phyloP scores from a whole-genome alignment of 2,329 filamentous ascomycete species.

The Sporothrix sp. region DNA sequence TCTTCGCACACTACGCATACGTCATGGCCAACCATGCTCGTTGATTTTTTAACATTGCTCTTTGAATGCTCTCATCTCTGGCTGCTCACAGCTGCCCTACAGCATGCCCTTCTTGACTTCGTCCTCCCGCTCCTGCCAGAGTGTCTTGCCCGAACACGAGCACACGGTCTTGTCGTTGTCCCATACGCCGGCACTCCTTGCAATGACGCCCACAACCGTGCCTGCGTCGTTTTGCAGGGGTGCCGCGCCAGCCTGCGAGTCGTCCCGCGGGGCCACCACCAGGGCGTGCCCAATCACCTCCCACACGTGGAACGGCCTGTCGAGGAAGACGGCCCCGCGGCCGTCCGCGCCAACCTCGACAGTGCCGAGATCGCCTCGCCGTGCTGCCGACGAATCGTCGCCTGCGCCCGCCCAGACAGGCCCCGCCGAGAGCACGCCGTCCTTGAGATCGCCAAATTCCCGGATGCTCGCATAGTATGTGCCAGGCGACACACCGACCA shows the following conservation, averaged over 20 bases:
- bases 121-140: constrained; percentile 94
- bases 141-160: constrained; percentile 92
- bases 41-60: not conserved
- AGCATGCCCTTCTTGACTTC: constrained; percentile 86
- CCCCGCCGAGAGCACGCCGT: constrained; percentile 73
- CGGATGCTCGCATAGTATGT: constrained; percentile 77
- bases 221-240: constrained; percentile 63
- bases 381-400: constrained; percentile 27
- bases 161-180: constrained; percentile 98
- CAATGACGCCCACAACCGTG: constrained; percentile 87
- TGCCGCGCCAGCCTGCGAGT: constrained; percentile 40
- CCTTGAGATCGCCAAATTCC: constrained; percentile 75
- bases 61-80: not conserved
- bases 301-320: constrained; percentile 80
- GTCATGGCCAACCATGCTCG: too few species aligned
- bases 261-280: constrained; percentile 62
- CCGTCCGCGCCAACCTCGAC: constrained; percentile 68
- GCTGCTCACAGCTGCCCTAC: constrained; percentile 29
- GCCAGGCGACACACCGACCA: constrained; percentile 72
- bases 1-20: not conserved
- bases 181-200: constrained; percentile 94
- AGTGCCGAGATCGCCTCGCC: constrained; percentile 59
- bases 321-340: constrained; percentile 68
- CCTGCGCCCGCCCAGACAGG: constrained; percentile 58
- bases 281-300: constrained; percentile 92